These are phyloP conservation scores for Phylloporus rhodoxanthus DNA, from an alignment of 768 basidiomycete species.

Conservation along the genomic window DNA sequence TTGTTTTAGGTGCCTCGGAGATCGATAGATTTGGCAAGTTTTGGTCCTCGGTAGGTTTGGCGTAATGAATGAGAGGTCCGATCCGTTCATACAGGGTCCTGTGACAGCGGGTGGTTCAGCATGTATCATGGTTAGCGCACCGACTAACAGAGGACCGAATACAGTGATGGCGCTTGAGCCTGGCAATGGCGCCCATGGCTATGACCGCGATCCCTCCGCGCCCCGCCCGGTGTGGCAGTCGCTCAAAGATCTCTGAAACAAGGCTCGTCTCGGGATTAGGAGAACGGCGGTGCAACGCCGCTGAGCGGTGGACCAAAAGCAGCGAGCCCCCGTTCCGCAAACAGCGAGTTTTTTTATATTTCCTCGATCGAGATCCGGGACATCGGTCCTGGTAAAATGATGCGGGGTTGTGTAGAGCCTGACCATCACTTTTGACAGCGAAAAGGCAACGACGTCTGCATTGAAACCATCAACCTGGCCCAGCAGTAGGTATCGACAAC, in stretches of 20 bases:
- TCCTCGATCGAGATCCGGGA: constrained; percentile 27
- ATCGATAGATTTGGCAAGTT: not conserved
- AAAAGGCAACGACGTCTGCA: constrained; percentile 20
- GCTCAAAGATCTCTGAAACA: constrained; percentile 8
- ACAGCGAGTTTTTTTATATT: constrained; percentile 21
- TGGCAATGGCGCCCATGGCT: not conserved
- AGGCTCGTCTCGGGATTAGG: constrained; percentile 7
- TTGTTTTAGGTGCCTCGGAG: not conserved
- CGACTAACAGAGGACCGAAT: not conserved
- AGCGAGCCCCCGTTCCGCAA: constrained; percentile 27
- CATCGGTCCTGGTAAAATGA: constrained; percentile 19
- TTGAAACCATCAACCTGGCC: constrained; percentile 16
- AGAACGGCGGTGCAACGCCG: constrained; percentile 22
- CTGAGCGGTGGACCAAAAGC: constrained; percentile 23
- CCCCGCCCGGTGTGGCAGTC: constrained; percentile 7
- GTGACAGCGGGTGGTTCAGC: not conserved
- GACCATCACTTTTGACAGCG: not conserved
- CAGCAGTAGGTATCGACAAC: constrained; percentile 28
- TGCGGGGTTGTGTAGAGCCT: constrained; percentile 16
- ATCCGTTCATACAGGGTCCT: not conserved
- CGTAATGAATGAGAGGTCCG: constrained; percentile 6
- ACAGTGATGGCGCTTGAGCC: too few relatives aligned
- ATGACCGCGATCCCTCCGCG: constrained; percentile 25
- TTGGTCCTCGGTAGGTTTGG: not conserved
- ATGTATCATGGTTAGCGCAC: not conserved